These are phyloP conservation scores for Penicillium paxilli DNA, from an alignment of 495 filamentous ascomycete genomes.

Conservation along the genomic window DNA sequence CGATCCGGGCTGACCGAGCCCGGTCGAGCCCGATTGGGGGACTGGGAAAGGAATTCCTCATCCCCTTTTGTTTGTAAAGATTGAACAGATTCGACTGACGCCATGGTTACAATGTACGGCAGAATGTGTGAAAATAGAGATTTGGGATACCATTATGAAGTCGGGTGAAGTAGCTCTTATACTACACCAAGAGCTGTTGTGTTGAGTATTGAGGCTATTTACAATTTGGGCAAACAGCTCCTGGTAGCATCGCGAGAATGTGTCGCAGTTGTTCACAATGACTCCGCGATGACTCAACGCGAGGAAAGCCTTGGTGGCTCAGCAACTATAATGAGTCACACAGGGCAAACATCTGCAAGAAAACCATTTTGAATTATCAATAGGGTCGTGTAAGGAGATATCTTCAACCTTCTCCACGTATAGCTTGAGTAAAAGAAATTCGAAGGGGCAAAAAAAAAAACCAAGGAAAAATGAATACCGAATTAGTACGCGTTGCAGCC, in stretches of 20 bases:
- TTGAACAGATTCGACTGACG: background rate
- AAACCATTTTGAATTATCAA: too few species aligned
- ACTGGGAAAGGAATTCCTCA: background rate
- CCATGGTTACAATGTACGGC: background rate
- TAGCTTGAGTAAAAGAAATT: too few species aligned
- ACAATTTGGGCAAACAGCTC: background rate
- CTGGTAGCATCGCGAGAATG: background rate
- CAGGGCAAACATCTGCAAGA: too few species aligned
- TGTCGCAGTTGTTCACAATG: background rate
- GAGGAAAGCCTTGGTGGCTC: background rate
- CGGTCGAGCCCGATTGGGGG: background rate
- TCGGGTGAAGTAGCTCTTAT: background rate
- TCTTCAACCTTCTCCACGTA: too few species aligned
- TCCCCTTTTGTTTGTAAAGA: background rate
- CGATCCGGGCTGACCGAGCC: background rate
- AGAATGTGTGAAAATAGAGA: background rate
- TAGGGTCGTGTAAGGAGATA: too few species aligned
- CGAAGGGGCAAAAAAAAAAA: too few species aligned
- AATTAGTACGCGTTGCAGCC: too few species aligned
- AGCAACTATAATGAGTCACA: background rate
- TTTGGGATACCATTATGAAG: background rate
- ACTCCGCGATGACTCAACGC: background rate
- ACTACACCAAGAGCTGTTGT: too few species aligned
- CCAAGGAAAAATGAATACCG: constrained; percentile 2
- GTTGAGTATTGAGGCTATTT: background rate